Evolutionary conservation across 2,329 filamentous ascomycete genomes (phyloP).

Genomic region (Apiospora hydei): DNA sequence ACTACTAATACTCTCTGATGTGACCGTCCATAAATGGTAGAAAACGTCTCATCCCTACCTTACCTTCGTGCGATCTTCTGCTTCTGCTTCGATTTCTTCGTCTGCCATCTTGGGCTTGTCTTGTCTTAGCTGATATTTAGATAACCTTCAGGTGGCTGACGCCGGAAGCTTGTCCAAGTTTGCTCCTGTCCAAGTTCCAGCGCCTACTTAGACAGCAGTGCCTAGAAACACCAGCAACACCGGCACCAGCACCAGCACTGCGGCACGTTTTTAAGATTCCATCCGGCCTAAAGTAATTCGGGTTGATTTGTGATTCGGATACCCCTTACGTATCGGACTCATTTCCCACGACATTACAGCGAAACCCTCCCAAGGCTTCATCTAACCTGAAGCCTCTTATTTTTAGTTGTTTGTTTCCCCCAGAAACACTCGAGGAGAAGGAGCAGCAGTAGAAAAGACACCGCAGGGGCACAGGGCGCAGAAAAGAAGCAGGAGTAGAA

Average conservation of each 20-base stretch:
- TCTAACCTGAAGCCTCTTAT: not conserved
- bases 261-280: not conserved
- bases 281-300: not conserved
- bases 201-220: not conserved
- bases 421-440: not conserved
- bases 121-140: conserved; percentile 5
- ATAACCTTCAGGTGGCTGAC: conserved; percentile 16
- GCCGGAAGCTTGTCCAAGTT: not conserved
- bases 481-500: too few species aligned
- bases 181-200: not conserved
- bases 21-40: conserved; percentile 2
- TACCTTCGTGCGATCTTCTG: not conserved
- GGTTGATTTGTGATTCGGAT: conserved; percentile 17
- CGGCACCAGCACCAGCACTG: not conserved
- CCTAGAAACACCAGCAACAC: not conserved
- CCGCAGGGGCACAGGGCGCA: not conserved
- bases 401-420: not conserved
- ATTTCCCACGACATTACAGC: conserved; percentile 20
- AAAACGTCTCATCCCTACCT: not conserved
- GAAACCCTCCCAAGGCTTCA: conserved; percentile 15
- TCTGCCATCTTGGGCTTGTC: not conserved
- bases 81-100: not conserved
- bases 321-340: conserved; percentile 18
- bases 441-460: not conserved
- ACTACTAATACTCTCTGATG: not conserved